Base-by-base conservation (phyloP, 345 rosid species). In the Dimocarpus longan region DNA sequence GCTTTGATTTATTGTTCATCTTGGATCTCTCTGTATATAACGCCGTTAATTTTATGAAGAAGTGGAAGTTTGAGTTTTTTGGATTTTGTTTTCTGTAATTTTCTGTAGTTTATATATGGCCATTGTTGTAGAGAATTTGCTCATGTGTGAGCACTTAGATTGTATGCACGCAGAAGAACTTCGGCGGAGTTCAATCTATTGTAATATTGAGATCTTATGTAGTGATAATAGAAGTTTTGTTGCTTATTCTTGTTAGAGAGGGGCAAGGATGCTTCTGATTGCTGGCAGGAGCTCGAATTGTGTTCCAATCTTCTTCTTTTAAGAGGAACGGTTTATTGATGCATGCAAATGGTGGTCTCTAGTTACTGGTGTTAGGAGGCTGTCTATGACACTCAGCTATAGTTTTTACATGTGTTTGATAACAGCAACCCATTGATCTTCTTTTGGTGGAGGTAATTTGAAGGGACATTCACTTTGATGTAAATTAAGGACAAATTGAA, bases 111-210 rank as follows among this genome's bases (percentile, higher is more conserved):
- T 11, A 2, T 37, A 6, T 40, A 16, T 73, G 54, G 46, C 24
- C 44, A 57, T 73, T 68, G 5, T n/a, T 76, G 18, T n/a, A 16
- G 13, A 75, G 43, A 32, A 70, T 43, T 42, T 50, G 77, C 37
- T 80, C n/a, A 40, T 73, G 86, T 73, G 70, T 40, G 84, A 8
- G 69, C 39, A 18, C 18, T 68, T 78, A 26, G 65, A 42, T 63
- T 70, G 22, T 16, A 37, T 71, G 63, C 56, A 59, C 65, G 70
- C 63, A 28, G 1, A 10, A 48, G 39, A 74, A n/a, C 22, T 56
- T 40, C 19, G 42, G 73, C 3, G 64, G 6, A 8, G 60, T 52
- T 73, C 60, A 48, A 8, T 65, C 37, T 75, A 11, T 59, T 66
- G 46, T 57, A 50, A 42, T 54, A 52, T 43, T n/a, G 18, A 9